Evolutionary conservation across 257 asterid genomes (phyloP).

Genomic region (Agastache rugosa): DNA sequence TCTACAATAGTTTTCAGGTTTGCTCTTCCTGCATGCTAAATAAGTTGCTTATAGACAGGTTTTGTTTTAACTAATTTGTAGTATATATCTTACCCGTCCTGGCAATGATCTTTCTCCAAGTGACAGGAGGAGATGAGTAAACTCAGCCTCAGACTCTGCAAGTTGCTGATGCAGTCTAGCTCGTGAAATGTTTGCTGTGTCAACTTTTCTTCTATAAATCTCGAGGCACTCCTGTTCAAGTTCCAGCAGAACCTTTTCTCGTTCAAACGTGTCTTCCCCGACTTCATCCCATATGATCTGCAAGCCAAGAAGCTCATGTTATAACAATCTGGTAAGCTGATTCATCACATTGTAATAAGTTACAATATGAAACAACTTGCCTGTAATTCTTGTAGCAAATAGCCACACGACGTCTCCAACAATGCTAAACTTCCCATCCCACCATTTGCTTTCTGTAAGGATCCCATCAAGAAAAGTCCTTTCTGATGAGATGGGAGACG

Average conservation of each 20-base stretch:
- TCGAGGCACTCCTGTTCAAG: constrained; percentile 96
- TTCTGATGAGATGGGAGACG: background rate
- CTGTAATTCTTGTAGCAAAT: constrained; percentile 89
- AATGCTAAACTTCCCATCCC: constrained; percentile 68
- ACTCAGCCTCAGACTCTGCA: constrained; percentile 93
- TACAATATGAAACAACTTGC: constrained; percentile 45
- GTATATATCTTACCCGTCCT: constrained; percentile 63
- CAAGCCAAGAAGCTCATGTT: constrained; percentile 19
- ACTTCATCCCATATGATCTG: constrained; percentile 99
- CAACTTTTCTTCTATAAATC: constrained; percentile 89
- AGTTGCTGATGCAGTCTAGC: constrained; percentile 88
- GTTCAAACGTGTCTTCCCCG: constrained; percentile 74
- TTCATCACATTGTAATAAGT: constrained; percentile 16
- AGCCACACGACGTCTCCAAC: constrained; percentile 87
- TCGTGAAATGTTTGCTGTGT: constrained; percentile 84
- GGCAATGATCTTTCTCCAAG: constrained; percentile 98
- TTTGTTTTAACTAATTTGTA: background rate
- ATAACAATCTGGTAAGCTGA: constrained; percentile 7
- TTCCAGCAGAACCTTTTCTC: constrained; percentile 78
- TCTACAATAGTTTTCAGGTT: constrained; percentile 3
- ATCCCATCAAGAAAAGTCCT: constrained; percentile 59
- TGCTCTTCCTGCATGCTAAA: background rate
- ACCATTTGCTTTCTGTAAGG: constrained; percentile 56
- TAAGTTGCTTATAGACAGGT: constrained; percentile 5
- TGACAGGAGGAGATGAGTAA: constrained; percentile 83